phyloP scores from a whole-genome alignment of 768 basidiomycete genomes.

The Infundibulicybe gibba region DNA sequence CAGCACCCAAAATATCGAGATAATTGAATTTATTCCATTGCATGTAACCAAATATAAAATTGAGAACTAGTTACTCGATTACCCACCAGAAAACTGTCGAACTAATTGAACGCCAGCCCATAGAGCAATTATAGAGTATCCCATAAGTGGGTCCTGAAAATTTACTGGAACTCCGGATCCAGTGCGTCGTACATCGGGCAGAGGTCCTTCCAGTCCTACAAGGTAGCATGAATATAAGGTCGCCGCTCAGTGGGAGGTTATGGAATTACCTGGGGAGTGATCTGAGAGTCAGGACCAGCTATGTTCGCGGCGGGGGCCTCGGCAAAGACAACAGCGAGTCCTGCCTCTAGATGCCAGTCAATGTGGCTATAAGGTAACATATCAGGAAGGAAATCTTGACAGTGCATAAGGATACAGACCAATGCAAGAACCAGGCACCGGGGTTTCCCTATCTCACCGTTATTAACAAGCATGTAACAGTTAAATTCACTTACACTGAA shows the following conservation, averaged over 20 bases:
- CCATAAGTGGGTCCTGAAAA: too few relatives aligned
- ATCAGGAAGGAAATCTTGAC: background rate
- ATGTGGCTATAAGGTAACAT: background rate
- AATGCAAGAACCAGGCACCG: slow-evolving; percentile 56
- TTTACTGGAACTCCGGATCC: background rate
- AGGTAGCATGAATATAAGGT: background rate
- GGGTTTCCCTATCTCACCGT: slow-evolving; percentile 44
- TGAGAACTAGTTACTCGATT: too few relatives aligned
- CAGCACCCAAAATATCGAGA: too few relatives aligned
- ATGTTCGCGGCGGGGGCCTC: slow-evolving; percentile 9
- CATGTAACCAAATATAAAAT: too few relatives aligned
- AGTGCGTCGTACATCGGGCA: slow-evolving; percentile 31
- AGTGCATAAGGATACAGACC: slow-evolving; percentile 11
- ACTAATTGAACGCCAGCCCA: too few relatives aligned
- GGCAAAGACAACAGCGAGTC: slow-evolving; percentile 8
- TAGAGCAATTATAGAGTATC: too few relatives aligned
- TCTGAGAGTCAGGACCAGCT: slow-evolving; percentile 12
- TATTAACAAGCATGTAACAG: too few relatives aligned
- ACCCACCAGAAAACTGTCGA: too few relatives aligned
- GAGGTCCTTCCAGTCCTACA: slow-evolving; percentile 29
- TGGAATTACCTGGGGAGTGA: slow-evolving; percentile 10
- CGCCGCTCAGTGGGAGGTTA: too few relatives aligned
- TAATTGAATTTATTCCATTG: too few relatives aligned
- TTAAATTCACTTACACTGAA: slow-evolving; percentile 15
- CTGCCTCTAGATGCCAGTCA: slow-evolving; percentile 6